Conservation (phyloP, 2,329 filamentous ascomycete species). For the Ascochyta koolunga region DNA sequence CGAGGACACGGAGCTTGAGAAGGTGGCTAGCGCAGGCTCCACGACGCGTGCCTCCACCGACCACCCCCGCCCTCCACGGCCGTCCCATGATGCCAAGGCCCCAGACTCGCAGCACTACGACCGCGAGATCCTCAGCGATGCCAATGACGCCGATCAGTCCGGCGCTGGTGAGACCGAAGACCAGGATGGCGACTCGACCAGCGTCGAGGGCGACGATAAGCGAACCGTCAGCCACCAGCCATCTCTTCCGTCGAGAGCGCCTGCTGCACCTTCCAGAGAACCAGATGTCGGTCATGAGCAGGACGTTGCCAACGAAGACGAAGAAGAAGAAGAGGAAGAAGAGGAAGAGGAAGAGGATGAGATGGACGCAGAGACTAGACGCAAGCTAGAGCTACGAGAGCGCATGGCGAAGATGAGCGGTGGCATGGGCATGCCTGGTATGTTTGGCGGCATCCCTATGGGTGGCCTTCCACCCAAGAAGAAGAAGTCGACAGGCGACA, state of each 20-base stretch:
- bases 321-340: slow-evolving; percentile 60
- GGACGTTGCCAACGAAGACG: slow-evolving; percentile 59
- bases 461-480: slow-evolving; percentile 57
- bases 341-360: slow-evolving; percentile 83
- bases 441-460: slow-evolving; percentile 77
- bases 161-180: slow-evolving; percentile 68
- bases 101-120: slow-evolving; percentile 50
- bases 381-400: slow-evolving; percentile 86
- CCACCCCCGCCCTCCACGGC: slow-evolving; percentile 46
- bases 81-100: slow-evolving; percentile 48
- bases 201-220: slow-evolving; percentile 77
- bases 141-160: slow-evolving; percentile 70
- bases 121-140: slow-evolving; percentile 64
- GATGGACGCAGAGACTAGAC: slow-evolving; percentile 82
- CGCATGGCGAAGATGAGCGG: slow-evolving; percentile 99
- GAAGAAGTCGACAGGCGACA: slow-evolving; percentile 52
- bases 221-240: slow-evolving; percentile 42
- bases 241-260: slow-evolving; percentile 25
- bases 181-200: slow-evolving; percentile 66
- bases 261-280: slow-evolving; percentile 52
- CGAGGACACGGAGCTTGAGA: slow-evolving; percentile 47
- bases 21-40: slow-evolving; percentile 42
- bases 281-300: slow-evolving; percentile 58
- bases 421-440: slow-evolving; percentile 94
- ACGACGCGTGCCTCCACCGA: slow-evolving; percentile 50